Conservation (phyloP, 2,329 filamentous ascomycete genomes). For the Epicoccum sorghinum region DNA sequence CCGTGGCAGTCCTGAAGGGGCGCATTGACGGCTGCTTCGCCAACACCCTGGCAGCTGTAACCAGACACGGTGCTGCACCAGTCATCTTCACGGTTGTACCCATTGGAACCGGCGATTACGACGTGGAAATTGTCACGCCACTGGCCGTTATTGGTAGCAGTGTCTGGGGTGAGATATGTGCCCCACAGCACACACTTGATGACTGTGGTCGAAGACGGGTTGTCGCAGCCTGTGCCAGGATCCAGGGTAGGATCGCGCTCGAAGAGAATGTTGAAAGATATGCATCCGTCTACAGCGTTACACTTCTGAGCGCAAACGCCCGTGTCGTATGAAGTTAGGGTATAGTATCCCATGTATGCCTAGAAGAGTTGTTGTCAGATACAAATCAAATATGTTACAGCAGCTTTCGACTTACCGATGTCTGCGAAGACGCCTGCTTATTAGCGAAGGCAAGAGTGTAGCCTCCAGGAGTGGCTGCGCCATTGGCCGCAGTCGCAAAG, state of each 20-base stretch:
- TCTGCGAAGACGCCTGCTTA: neutral
- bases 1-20: neutral
- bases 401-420: neutral
- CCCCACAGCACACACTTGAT: conserved; percentile 6
- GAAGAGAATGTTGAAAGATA: conserved; percentile 1
- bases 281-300: neutral
- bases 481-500: neutral
- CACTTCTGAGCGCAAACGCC: neutral
- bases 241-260: neutral
- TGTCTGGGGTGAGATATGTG: neutral
- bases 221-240: neutral
- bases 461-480: neutral
- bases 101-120: conserved; percentile 1
- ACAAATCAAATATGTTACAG: neutral
- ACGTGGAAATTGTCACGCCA: neutral
- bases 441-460: neutral
- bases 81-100: neutral
- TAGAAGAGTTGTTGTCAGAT: neutral
- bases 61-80: neutral
- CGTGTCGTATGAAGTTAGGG: neutral
- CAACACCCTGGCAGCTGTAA: neutral
- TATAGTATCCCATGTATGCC: neutral
- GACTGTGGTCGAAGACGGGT: neutral
- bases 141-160: neutral
- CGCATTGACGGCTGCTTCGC: neutral